Percentiles rank a stretch among this genome's conserved stretches.
phyloP scores from a whole-genome alignment of 768 basidiomycete species.

The Pleurotus sapidus region DNA sequence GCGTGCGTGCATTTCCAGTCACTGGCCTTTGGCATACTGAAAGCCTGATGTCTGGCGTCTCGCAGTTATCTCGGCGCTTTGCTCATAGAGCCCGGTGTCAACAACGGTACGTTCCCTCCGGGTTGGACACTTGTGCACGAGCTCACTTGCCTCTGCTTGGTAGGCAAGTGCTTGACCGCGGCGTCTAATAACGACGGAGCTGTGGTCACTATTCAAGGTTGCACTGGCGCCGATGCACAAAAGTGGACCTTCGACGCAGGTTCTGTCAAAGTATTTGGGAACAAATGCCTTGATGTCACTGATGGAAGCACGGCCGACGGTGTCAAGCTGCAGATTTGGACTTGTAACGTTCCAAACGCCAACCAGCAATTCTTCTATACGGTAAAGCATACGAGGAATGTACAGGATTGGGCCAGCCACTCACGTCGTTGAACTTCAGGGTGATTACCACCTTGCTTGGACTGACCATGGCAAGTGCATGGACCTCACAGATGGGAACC shows the following conservation, averaged over 20 bases:
- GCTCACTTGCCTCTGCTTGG: not conserved
- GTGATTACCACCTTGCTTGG: slow-evolving; percentile 25
- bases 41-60: not conserved
- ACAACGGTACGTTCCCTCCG: not conserved
- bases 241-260: slow-evolving; percentile 19
- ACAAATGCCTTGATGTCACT: slow-evolving; percentile 20
- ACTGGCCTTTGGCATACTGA: not conserved
- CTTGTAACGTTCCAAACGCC: slow-evolving; percentile 14
- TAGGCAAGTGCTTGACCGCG: slow-evolving; percentile 23
- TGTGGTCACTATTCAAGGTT: slow-evolving; percentile 18
- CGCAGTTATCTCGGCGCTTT: slow-evolving; percentile 1
- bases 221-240: slow-evolving; percentile 15
- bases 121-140: not conserved
- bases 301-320: slow-evolving; percentile 14
- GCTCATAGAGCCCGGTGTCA: slow-evolving; percentile 9
- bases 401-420: too few relatives aligned
- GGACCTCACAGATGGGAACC: slow-evolving; percentile 23
- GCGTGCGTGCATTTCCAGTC: not conserved
- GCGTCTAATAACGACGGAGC: slow-evolving; percentile 24
- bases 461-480: slow-evolving; percentile 29
- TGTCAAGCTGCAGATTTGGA: slow-evolving; percentile 21
- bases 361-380: slow-evolving; percentile 17
- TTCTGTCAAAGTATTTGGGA: slow-evolving; percentile 13
- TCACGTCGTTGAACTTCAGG: not conserved
- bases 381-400: not conserved